Evolutionary conservation across 2,329 filamentous ascomycete genomes (phyloP).

Genomic region (Colletotrichum sp.): DNA sequence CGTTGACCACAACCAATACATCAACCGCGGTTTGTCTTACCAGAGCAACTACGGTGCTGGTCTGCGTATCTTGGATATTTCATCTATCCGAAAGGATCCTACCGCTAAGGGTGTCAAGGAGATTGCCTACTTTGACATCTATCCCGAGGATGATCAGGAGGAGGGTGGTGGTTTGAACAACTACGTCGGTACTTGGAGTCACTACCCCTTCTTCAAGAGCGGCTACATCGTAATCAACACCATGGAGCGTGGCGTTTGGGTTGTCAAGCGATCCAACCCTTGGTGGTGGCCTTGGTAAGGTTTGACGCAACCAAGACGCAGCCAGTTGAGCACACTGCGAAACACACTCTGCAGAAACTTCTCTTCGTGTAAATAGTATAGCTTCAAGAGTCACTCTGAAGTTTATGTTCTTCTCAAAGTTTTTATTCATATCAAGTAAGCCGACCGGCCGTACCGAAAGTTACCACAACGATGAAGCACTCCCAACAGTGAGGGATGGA

Average conservation of each 20-base stretch:
- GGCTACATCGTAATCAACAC: conserved; percentile 51
- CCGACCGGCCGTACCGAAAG: not conserved
- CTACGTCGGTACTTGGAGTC: conserved; percentile 45
- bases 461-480: too few relatives aligned
- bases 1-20: conserved; percentile 55
- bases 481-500: too few relatives aligned
- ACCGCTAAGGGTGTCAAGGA: conserved; percentile 49
- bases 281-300: conserved; percentile 15
- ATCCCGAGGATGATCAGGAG: conserved; percentile 19
- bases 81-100: conserved; percentile 41
- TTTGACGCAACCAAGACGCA: not conserved
- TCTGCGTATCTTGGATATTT: conserved; percentile 43
- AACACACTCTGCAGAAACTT: not conserved
- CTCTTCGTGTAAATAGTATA: not conserved
- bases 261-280: conserved; percentile 32
- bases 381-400: not conserved
- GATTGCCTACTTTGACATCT: conserved; percentile 24
- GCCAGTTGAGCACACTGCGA: not conserved
- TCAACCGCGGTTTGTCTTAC: conserved; percentile 47
- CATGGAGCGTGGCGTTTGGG: conserved; percentile 48
- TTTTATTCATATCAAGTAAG: rapidly evolving
- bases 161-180: conserved; percentile 32
- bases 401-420: not conserved
- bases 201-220: conserved; percentile 45
- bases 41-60: conserved; percentile 56